These are phyloP conservation scores for Phyllosticta paracitricarpa DNA, from an alignment of 2,329 filamentous ascomycete species.

Conservation along the genomic window DNA sequence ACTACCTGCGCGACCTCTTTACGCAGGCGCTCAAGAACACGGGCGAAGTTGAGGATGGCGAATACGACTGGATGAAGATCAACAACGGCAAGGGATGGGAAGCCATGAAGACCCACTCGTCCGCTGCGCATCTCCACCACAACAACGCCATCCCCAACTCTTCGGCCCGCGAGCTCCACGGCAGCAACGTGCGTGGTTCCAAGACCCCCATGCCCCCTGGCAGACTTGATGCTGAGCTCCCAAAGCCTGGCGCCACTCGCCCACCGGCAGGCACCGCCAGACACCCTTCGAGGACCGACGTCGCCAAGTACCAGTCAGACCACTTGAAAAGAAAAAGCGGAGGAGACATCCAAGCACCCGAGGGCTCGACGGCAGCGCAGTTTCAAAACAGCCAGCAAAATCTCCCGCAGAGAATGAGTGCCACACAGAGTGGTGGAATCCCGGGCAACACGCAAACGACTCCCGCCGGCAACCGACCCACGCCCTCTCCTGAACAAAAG, in stretches of 20 bases:
- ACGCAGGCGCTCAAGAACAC: constrained; percentile 91
- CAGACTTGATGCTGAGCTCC: constrained; percentile 38
- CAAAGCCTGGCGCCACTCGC: constrained; percentile 53
- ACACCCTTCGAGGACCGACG: constrained; percentile 9
- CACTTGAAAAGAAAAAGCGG: constrained; percentile 58
- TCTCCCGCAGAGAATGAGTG: constrained; percentile 51
- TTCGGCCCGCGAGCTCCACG: constrained; percentile 76
- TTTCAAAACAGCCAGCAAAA: constrained; percentile 95
- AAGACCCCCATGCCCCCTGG: constrained; percentile 38
- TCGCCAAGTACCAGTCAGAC: constrained; percentile 24
- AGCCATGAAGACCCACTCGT: constrained; percentile 59
- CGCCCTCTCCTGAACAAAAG: constrained; percentile 8
- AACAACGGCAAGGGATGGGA: constrained; percentile 92
- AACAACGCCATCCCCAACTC: constrained; percentile 68
- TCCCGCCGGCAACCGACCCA: constrained; percentile 10
- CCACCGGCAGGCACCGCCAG: constrained; percentile 19
- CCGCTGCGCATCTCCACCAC: constrained; percentile 68
- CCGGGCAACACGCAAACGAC: constrained; percentile 49
- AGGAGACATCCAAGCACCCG: constrained; percentile 70
- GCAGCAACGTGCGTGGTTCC: constrained; percentile 54
- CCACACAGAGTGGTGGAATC: constrained; percentile 27
- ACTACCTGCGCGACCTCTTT: constrained; percentile 92
- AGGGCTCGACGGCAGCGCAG: constrained; percentile 87
- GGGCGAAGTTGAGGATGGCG: constrained; percentile 90
- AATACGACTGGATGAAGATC: constrained; percentile 99